Evolutionary conservation across 1,139 yeast species (phyloP).

Genomic region (Geotrichum bryndzae): DNA sequence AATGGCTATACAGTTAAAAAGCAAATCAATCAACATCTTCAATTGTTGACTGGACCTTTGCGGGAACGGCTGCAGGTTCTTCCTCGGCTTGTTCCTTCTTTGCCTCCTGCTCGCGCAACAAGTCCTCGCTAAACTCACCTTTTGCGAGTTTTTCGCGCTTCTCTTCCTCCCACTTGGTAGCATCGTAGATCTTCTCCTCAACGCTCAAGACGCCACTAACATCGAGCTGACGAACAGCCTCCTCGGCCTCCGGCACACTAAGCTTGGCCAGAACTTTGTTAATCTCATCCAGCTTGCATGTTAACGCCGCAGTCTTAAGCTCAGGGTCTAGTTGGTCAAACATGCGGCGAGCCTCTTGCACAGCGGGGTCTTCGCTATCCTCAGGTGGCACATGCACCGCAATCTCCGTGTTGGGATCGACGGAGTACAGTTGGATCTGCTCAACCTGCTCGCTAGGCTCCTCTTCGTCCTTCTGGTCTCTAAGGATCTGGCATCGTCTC

Average conservation of each 20-base stretch:
- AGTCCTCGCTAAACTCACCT: conserved; percentile 14
- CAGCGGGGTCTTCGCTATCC: conserved; percentile 42
- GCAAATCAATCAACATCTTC: conserved; percentile 15
- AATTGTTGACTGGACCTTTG: conserved; percentile 12
- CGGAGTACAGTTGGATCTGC: conserved; percentile 77
- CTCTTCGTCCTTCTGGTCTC: conserved; percentile 39
- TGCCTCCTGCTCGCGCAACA: conserved; percentile 22
- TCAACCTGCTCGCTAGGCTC: conserved; percentile 57
- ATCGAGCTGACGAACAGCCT: conserved; percentile 64
- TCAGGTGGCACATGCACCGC: conserved; percentile 64
- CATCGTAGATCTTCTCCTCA: conserved; percentile 70
- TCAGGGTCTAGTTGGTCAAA: conserved; percentile 40
- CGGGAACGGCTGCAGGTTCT: conserved; percentile 10
- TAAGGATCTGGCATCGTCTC: conserved; percentile 65
- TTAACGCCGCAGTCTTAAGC: conserved; percentile 71
- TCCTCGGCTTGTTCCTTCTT: conserved; percentile 35
- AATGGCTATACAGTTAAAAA: not conserved
- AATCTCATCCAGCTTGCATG: conserved; percentile 68
- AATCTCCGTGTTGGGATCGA: conserved; percentile 77
- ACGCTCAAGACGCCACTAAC: conserved; percentile 81
- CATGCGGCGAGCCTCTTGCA: conserved; percentile 42
- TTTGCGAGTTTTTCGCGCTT: conserved; percentile 27
- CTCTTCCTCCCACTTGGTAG: conserved; percentile 54
- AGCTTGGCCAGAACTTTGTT: conserved; percentile 77
- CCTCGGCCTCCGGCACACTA: conserved; percentile 75